Base-by-base conservation (phyloP, 495 filamentous ascomycete genomes). In the Sporormia fimetaria region DNA sequence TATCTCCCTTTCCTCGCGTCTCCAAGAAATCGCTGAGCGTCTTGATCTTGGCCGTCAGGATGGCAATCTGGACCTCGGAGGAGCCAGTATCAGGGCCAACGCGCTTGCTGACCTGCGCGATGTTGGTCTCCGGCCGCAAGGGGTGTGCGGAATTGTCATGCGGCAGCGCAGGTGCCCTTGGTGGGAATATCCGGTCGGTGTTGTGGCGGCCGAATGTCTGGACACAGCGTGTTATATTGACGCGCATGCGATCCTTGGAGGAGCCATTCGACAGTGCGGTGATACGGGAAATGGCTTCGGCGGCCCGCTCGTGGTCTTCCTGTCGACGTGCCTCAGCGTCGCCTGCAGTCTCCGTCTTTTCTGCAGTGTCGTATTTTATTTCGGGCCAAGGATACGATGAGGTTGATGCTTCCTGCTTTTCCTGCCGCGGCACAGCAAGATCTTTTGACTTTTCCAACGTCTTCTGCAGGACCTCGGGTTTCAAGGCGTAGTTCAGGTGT, bases 21-120 rank as follows among this genome's bases (percentile, higher is more conserved):
- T 73, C 68, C 52, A 77, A 67, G 34, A 60, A 61, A 22, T 76
- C 66, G 22, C 80, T 75, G 34, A 96, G 60, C 29, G 82, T 80
- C 37, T 83, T 63, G 54, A 99, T 99, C 68, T 95, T 95, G 33
- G 83, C 73, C 6, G 90, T 99, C 58, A 99, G 63, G 49, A 99
- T 90, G n/a, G 86, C 87, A 48, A 87, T 85, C 67, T 99, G 90
- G 31, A 99, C 90, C 63, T 99, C 90, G 14, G 81, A 79, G 39
- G 81, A 88, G 2, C 90, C 90, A 7, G 87, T 95, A 60, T 99
- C 90, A 0, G 76, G 80, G 0, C 90, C 90, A 9, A 80, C 78
- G 4, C 90, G 78, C 12, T 76, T 74, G 0, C 73, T 80, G 57
- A 72, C 70, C 31, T 32, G 36, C 14, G 39, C 41, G n/a, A 30